A percentile compares a stretch with the other conserved stretches of the same genome.
Conservation (phyloP, 345 rosid genomes). For the Anacardium occidentale region DNA sequence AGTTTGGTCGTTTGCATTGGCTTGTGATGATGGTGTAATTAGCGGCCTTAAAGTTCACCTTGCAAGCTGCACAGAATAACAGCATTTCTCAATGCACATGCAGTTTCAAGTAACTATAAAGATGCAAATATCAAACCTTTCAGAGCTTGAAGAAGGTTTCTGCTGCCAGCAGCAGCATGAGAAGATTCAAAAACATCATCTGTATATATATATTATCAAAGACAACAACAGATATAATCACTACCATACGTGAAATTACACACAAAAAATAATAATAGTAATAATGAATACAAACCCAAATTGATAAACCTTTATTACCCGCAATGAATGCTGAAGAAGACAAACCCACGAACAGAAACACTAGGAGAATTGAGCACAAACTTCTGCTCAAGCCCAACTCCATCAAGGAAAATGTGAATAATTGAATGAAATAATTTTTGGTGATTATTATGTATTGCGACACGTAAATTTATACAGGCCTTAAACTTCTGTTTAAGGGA, state of each 20-base stretch:
- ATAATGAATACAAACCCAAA: too few species aligned
- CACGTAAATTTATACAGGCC: too few species aligned
- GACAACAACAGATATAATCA: too few species aligned
- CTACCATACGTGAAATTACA: too few species aligned
- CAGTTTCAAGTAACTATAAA: background rate
- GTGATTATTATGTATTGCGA: too few species aligned
- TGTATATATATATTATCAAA: slow-evolving; percentile 25
- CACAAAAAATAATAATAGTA: slow-evolving; percentile 3
- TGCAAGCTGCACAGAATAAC: slow-evolving; percentile 43
- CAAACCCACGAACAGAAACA: slow-evolving; percentile 29
- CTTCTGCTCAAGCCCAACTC: slow-evolving; percentile 23
- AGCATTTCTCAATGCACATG: background rate
- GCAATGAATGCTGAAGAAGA: slow-evolving; percentile 41
- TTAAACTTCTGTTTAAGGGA: too few species aligned
- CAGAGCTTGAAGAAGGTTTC: slow-evolving; percentile 64
- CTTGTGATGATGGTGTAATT: slow-evolving; percentile 50
- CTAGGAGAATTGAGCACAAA: slow-evolving; percentile 23
- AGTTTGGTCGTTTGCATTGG: slow-evolving; percentile 57
- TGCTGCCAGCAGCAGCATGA: slow-evolving; percentile 31
- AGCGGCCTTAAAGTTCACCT: slow-evolving; percentile 58
- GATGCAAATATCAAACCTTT: slow-evolving; percentile 41
- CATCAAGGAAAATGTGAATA: slow-evolving; percentile 28
- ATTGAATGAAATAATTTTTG: too few species aligned
- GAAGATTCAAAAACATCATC: slow-evolving; percentile 41
- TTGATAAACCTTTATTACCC: slow-evolving; percentile 26